Percentiles rank a stretch among this genome's conserved stretches.
Evolutionary conservation across 768 basidiomycete species (phyloP).

Genomic region (Pleurotus eryngii): DNA sequence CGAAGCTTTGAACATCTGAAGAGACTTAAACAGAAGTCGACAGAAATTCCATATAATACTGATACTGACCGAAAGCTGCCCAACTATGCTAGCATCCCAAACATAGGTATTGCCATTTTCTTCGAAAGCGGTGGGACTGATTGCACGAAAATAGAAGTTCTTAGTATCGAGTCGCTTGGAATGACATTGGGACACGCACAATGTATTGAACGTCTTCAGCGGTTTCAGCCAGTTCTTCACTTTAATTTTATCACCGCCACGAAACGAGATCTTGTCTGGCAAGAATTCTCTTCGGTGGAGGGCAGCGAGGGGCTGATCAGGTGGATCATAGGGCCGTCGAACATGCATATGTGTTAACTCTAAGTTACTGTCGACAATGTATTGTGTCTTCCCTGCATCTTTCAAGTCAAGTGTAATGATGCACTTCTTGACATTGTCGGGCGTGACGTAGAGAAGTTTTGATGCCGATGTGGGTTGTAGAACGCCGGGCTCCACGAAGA

Average conservation of each 20-base stretch:
- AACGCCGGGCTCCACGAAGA: slow-evolving; percentile 2
- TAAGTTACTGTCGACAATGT: slow-evolving; percentile 4
- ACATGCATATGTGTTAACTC: slow-evolving; percentile 3
- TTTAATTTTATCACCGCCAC: slow-evolving; percentile 15
- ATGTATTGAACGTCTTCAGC: slow-evolving; percentile 14
- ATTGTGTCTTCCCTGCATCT: background rate
- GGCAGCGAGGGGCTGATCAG: slow-evolving; percentile 13
- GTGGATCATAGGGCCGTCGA: background rate
- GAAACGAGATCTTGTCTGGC: slow-evolving; percentile 19
- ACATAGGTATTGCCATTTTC: slow-evolving; percentile 15
- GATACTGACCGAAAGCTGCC: slow-evolving; percentile 19
- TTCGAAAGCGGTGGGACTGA: slow-evolving; percentile 22
- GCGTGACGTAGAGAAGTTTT: slow-evolving; percentile 5
- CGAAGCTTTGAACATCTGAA: background rate
- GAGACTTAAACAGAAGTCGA: background rate
- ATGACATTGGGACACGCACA: slow-evolving; percentile 12
- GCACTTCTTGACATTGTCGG: slow-evolving; percentile 13
- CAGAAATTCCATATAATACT: background rate
- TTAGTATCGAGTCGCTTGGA: background rate
- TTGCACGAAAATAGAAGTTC: background rate
- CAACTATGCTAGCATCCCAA: slow-evolving; percentile 17
- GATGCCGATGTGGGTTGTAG: background rate
- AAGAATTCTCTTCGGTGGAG: slow-evolving; percentile 17
- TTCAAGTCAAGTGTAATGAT: background rate
- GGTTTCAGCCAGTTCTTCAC: slow-evolving; percentile 21